Conservation (phyloP, 2,329 filamentous ascomycete genomes). For the Fusarium goolgardi region DNA sequence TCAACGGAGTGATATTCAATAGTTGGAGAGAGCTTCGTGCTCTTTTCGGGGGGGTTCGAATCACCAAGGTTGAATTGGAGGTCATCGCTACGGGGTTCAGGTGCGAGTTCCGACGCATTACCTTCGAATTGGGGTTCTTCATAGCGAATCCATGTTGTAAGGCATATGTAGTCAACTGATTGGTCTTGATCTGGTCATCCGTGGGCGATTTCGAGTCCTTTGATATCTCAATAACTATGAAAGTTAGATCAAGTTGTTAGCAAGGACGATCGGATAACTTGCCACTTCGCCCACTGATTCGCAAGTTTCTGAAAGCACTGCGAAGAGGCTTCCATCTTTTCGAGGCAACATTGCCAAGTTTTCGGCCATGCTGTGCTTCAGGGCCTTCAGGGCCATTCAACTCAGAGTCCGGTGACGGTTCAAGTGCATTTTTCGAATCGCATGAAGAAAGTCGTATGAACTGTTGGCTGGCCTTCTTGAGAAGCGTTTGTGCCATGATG, state of each 20-base stretch:
- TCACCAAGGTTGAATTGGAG: conserved; percentile 49
- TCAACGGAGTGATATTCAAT: conserved; percentile 25
- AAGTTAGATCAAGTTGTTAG: background rate
- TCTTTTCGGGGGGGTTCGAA: conserved; percentile 38
- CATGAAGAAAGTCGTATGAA: conserved; percentile 36
- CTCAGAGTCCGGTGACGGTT: conserved; percentile 12
- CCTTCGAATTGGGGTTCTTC: conserved; percentile 41
- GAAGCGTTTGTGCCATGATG: conserved; percentile 48
- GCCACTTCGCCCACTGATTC: conserved; percentile 47
- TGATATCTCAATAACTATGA: conserved; percentile 44
- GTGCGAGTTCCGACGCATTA: conserved; percentile 46
- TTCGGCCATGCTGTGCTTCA: conserved; percentile 30
- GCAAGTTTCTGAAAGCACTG: conserved; percentile 50
- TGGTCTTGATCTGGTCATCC: conserved; percentile 9
- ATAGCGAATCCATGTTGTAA: conserved; percentile 18
- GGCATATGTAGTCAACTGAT: conserved; percentile 1
- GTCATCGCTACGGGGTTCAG: conserved; percentile 42
- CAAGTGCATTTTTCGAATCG: conserved; percentile 25
- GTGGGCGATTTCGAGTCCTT: conserved; percentile 13
- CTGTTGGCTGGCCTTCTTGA: conserved; percentile 46
- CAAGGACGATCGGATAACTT: conserved; percentile 1
- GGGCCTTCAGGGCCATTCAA: conserved; percentile 17
- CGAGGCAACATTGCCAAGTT: conserved; percentile 46
- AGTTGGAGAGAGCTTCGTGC: conserved; percentile 46
- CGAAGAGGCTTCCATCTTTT: conserved; percentile 53